Evolutionary conservation across 148 eudicot species (phyloP).

Genomic region (Limonium bicolor): DNA sequence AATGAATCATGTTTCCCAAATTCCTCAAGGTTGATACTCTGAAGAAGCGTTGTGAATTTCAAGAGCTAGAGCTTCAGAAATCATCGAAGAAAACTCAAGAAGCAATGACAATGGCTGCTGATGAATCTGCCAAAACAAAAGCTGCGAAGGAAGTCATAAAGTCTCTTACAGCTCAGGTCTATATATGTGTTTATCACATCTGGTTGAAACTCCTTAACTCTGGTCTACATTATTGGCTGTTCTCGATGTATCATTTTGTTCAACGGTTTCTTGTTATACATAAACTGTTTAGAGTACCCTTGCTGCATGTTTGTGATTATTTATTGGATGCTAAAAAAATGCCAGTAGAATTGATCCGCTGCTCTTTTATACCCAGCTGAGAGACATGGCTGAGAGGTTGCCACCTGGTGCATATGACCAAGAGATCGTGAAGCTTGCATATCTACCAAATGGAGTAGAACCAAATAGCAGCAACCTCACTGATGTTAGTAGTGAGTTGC

Average conservation of each 20-base stretch:
- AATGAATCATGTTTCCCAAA: too few species aligned
- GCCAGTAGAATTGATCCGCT: too few species aligned
- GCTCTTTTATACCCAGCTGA: slow-evolving; percentile 32
- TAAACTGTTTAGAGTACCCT: neutral
- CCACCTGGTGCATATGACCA: slow-evolving; percentile 70
- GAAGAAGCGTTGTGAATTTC: slow-evolving; percentile 54
- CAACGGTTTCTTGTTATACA: neutral
- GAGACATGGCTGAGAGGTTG: slow-evolving; percentile 87
- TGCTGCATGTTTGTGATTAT: neutral
- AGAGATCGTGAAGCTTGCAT: slow-evolving; percentile 28
- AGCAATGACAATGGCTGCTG: slow-evolving; percentile 66
- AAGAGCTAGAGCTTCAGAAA: slow-evolving; percentile 67
- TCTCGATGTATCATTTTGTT: neutral
- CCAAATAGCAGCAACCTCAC: slow-evolving; percentile 36
- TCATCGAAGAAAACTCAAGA: slow-evolving; percentile 72
- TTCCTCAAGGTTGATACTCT: slow-evolving; percentile 75
- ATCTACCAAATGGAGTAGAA: slow-evolving; percentile 46
- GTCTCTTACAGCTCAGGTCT: slow-evolving; percentile 81
- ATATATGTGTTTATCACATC: neutral
- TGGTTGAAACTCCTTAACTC: too few species aligned
- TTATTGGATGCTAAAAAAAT: neutral
- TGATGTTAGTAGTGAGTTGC: slow-evolving; percentile 32
- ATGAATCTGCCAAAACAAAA: slow-evolving; percentile 87
- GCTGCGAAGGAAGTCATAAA: slow-evolving; percentile 94
- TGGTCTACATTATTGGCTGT: too few species aligned